Evolutionary conservation across 2,329 filamentous ascomycete genomes (phyloP).

Genomic region (Penicillium sp.): DNA sequence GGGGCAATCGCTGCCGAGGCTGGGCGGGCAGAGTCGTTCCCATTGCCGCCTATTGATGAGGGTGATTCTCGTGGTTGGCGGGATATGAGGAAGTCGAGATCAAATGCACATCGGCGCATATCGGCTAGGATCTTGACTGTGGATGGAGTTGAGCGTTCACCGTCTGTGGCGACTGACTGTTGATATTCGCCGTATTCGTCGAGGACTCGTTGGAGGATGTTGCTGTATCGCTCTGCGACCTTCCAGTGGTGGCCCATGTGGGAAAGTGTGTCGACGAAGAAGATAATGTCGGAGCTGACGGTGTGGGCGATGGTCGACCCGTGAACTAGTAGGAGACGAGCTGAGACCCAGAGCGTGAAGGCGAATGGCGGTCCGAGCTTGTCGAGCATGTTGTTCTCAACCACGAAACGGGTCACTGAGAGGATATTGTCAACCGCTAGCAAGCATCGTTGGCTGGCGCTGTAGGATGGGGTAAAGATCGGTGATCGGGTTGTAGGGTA

Average conservation of each 20-base stretch:
- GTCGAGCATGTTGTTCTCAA: conserved; percentile 69
- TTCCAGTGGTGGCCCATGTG: conserved; percentile 84
- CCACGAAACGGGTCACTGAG: conserved; percentile 74
- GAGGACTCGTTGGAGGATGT: conserved; percentile 75
- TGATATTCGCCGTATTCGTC: conserved; percentile 83
- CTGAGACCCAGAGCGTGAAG: conserved; percentile 89
- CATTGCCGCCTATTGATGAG: conserved; percentile 32
- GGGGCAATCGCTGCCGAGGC: conserved; percentile 48
- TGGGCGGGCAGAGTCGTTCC: conserved; percentile 5
- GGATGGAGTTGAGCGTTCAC: conserved; percentile 73
- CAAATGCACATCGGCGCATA: conserved; percentile 87
- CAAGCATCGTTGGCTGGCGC: conserved; percentile 78
- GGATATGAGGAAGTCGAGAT: conserved; percentile 85
- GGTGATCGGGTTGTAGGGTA: conserved; percentile 86
- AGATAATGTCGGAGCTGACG: conserved; percentile 73
- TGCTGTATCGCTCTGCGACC: conserved; percentile 78
- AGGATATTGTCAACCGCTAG: conserved; percentile 80
- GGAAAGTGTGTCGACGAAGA: conserved; percentile 78
- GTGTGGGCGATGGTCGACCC: conserved; percentile 86
- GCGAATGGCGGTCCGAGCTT: conserved; percentile 88
- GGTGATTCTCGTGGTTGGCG: conserved; percentile 62
- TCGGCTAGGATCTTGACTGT: conserved; percentile 85
- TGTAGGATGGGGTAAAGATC: conserved; percentile 86
- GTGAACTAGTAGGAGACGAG: conserved; percentile 81
- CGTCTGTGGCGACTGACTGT: conserved; percentile 57